A percentile compares a stretch with the other conserved stretches of the same genome.
Conservation (phyloP, 768 basidiomycete genomes). For the Pleurotus platypus region DNA sequence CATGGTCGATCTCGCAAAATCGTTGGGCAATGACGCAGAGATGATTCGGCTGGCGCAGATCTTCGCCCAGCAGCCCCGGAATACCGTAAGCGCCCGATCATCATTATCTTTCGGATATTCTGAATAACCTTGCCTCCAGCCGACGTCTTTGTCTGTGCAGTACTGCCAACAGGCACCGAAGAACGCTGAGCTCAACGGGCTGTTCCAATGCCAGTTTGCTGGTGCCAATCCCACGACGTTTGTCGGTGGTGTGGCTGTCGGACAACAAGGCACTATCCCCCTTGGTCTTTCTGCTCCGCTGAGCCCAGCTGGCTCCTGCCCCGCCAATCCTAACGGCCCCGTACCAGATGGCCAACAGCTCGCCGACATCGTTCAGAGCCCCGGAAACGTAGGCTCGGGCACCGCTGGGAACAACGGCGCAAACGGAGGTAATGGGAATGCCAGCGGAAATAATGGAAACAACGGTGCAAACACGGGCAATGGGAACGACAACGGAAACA, state of each 20-base stretch:
- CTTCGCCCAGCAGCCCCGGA: slow-evolving; percentile 56
- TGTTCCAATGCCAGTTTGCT: slow-evolving; percentile 58
- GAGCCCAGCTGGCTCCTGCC: slow-evolving; percentile 47
- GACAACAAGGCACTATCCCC: slow-evolving; percentile 48
- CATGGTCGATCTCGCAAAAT: slow-evolving; percentile 44
- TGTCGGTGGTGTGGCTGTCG: slow-evolving; percentile 38
- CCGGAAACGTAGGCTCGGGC: slow-evolving; percentile 24
- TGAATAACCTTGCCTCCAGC: slow-evolving; percentile 21
- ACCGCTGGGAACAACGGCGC: slow-evolving; percentile 9
- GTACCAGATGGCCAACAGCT: slow-evolving; percentile 48
- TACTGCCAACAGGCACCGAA: slow-evolving; percentile 54
- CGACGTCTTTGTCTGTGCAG: slow-evolving; percentile 37
- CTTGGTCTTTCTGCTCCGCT: slow-evolving; percentile 38
- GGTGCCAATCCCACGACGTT: slow-evolving; percentile 42
- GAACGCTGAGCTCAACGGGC: slow-evolving; percentile 49
- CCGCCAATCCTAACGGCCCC: slow-evolving; percentile 42
- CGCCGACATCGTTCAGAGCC: slow-evolving; percentile 26
- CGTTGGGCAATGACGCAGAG: slow-evolving; percentile 31
- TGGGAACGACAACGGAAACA: slow-evolving; percentile 14
- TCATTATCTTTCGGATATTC: neutral
- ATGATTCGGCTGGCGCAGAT: slow-evolving; percentile 53
- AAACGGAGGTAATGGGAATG: neutral
- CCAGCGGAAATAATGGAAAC: slow-evolving; percentile 13
- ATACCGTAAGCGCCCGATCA: slow-evolving; percentile 33
- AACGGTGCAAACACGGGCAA: slow-evolving; percentile 13